Evolutionary conservation across 2,329 filamentous ascomycete species (phyloP).

Genomic region (Akanthomyces dipterigenus): DNA sequence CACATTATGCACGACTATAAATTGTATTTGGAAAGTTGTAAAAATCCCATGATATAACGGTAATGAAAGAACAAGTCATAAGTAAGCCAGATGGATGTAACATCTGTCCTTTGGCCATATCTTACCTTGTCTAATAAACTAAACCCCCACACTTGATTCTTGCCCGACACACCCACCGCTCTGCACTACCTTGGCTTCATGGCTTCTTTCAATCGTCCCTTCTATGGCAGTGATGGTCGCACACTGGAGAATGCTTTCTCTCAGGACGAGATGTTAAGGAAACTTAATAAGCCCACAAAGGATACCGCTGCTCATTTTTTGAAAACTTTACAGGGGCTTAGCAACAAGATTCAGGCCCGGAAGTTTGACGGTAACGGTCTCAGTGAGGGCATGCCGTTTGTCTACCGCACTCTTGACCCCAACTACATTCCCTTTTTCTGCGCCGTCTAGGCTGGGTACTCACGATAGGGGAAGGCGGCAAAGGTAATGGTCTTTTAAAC

Average conservation of each 20-base stretch:
- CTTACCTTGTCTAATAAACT: no score
- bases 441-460: conserved; percentile 7
- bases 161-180: conserved; percentile 26
- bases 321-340: conserved; percentile 30
- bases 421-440: conserved; percentile 16
- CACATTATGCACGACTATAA: no score
- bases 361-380: conserved; percentile 36
- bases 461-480: no score
- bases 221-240: conserved; percentile 27
- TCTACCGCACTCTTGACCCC: conserved; percentile 25
- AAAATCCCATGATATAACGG: no score
- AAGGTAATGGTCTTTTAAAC: no score
- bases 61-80: no score
- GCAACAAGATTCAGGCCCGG: conserved; percentile 28
- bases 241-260: conserved; percentile 36
- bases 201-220: conserved; percentile 34
- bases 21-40: no score
- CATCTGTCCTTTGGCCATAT: no score
- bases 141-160: no score
- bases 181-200: conserved; percentile 31
- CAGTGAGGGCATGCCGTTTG: conserved; percentile 40
- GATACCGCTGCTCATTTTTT: conserved; percentile 30
- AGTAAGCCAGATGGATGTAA: no score
- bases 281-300: conserved; percentile 25
- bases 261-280: conserved; percentile 25